These are phyloP conservation scores for Lecanosticta acicola DNA, from an alignment of 2,329 filamentous ascomycete species.

Conservation along the genomic window DNA sequence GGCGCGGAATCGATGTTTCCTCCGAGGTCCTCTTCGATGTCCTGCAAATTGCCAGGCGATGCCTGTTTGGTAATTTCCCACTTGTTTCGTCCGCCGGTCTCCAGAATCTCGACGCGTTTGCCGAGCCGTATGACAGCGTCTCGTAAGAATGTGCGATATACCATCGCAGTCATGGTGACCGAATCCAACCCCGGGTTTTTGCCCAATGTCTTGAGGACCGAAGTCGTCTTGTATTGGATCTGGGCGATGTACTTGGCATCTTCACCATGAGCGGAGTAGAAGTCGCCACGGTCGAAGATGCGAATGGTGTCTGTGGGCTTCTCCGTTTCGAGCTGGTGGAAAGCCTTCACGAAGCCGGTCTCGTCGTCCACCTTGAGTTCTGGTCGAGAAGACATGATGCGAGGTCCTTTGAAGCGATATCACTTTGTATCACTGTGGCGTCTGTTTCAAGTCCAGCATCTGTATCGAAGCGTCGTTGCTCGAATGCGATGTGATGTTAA, in stretches of 20 bases:
- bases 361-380: conserved; percentile 82
- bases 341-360: conserved; percentile 92
- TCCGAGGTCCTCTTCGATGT: conserved; percentile 92
- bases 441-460: too few species aligned
- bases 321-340: conserved; percentile 71
- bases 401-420: background rate
- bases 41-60: conserved; percentile 92
- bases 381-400: conserved; percentile 49
- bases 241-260: conserved; percentile 79
- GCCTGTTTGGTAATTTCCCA: conserved; percentile 84
- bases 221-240: conserved; percentile 92
- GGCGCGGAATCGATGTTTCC: conserved; percentile 81
- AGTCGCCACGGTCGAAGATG: conserved; percentile 91
- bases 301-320: conserved; percentile 74
- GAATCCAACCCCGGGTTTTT: conserved; percentile 80
- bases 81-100: conserved; percentile 70
- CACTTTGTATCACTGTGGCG: background rate
- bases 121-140: conserved; percentile 89
- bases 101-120: conserved; percentile 87
- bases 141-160: conserved; percentile 90
- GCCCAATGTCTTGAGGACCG: conserved; percentile 85
- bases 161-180: conserved; percentile 90
- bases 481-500: too few species aligned
- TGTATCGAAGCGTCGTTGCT: too few species aligned
- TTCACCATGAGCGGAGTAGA: conserved; percentile 87